Conservation (phyloP, 805 yeast genomes). For the Nakazawaea sp. region DNA sequence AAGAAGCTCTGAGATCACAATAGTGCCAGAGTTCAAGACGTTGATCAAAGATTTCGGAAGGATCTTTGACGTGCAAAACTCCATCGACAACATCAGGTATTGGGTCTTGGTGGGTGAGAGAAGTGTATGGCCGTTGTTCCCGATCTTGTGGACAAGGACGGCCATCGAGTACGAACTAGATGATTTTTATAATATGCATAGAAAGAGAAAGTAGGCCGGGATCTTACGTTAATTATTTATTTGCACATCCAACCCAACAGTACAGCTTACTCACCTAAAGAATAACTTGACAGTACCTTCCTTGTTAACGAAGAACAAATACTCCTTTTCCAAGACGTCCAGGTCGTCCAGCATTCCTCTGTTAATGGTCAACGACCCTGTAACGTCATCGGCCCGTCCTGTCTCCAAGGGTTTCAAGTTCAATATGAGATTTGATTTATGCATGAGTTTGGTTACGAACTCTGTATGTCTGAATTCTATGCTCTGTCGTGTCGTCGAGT, state of each 20-base stretch:
- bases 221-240: not conserved
- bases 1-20: constrained; percentile 72
- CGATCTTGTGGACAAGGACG: constrained; percentile 81
- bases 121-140: constrained; percentile 88
- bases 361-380: constrained; percentile 61
- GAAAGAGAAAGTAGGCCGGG: constrained; percentile 13
- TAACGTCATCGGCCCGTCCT: constrained; percentile 76
- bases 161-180: constrained; percentile 86
- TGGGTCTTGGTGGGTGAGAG: constrained; percentile 90
- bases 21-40: constrained; percentile 80
- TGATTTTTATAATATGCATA: constrained; percentile 45
- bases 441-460: constrained; percentile 39
- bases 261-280: constrained; percentile 25
- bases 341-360: constrained; percentile 36
- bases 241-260: not conserved
- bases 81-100: constrained; percentile 69
- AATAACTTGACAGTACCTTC: constrained; percentile 42
- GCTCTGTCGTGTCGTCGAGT: constrained; percentile 14
- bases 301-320: constrained; percentile 49
- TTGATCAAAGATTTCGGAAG: constrained; percentile 65
- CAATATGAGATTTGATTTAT: constrained; percentile 46
- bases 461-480: constrained; percentile 32
- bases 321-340: constrained; percentile 50
- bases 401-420: constrained; percentile 63
- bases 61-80: constrained; percentile 69